Percentiles rank a stretch among this genome's conserved stretches.
Evolutionary conservation across 2,329 filamentous ascomycete species (phyloP).

Genomic region (Clarireedia paspali): DNA sequence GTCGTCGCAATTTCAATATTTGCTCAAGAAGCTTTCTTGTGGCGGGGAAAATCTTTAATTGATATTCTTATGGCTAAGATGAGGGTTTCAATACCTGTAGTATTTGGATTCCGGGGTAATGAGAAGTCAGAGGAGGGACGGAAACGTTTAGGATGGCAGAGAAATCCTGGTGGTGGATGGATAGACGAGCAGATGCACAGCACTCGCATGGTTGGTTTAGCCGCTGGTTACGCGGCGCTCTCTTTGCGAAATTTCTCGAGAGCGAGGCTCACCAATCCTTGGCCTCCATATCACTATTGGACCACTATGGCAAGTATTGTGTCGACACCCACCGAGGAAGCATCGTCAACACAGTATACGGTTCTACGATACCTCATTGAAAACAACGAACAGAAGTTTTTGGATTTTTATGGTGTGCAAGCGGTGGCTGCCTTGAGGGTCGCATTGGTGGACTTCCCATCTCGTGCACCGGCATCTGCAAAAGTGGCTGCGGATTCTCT

Average conservation of each 20-base stretch:
- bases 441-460: conserved; percentile 70
- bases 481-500: conserved; percentile 4
- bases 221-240: conserved; percentile 75
- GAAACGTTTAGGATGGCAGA: conserved; percentile 64
- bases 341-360: conserved; percentile 66
- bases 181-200: conserved; percentile 65
- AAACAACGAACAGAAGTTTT: conserved; percentile 65
- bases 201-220: conserved; percentile 77
- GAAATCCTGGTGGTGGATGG: conserved; percentile 39
- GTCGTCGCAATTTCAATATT: conserved; percentile 70
- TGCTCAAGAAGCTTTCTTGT: conserved; percentile 57
- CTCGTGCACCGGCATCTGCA: background rate
- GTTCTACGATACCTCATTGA: conserved; percentile 66
- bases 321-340: conserved; percentile 60
- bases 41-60: conserved; percentile 60
- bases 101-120: conserved; percentile 75
- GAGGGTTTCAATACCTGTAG: conserved; percentile 68
- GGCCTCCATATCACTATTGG: conserved; percentile 79
- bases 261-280: conserved; percentile 60
- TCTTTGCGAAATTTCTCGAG: conserved; percentile 75
- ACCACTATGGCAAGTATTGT: conserved; percentile 65
- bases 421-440: conserved; percentile 63
- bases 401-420: conserved; percentile 73
- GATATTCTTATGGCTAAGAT: conserved; percentile 87
- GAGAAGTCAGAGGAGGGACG: conserved; percentile 66